A percentile compares a stretch with the other conserved stretches of the same genome.
phyloP scores from a whole-genome alignment of 1,284 basidiomycete genomes.

The Ganoderma lucidum region DNA sequence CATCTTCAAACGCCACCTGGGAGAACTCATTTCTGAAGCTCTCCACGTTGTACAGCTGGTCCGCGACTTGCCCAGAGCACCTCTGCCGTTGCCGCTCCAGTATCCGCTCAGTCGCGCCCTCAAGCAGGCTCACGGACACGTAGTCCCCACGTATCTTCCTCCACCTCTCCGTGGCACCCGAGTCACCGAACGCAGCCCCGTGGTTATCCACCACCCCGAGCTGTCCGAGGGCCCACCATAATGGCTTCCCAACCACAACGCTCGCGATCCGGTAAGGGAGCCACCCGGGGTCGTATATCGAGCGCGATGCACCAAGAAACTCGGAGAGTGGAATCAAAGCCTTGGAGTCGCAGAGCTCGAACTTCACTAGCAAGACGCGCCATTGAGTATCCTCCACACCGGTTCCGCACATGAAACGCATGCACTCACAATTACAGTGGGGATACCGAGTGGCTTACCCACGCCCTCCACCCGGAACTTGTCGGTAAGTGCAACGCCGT shows the following conservation, averaged over 20 bases:
- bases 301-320: slow-evolving; percentile 67
- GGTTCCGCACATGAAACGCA: background rate
- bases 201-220: slow-evolving; percentile 75
- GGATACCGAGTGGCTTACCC: slow-evolving; percentile 85
- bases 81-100: slow-evolving; percentile 57
- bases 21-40: slow-evolving; percentile 72
- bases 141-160: slow-evolving; percentile 74
- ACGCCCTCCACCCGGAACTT: slow-evolving; percentile 70
- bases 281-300: slow-evolving; percentile 76
- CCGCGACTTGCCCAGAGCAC: slow-evolving; percentile 60
- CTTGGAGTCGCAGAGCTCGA: slow-evolving; percentile 61
- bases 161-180: slow-evolving; percentile 74
- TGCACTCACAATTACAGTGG: slow-evolving; percentile 80
- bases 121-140: slow-evolving; percentile 72
- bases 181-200: slow-evolving; percentile 48
- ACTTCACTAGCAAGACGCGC: slow-evolving; percentile 49
- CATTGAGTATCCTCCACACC: slow-evolving; percentile 23
- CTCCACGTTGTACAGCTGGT: slow-evolving; percentile 68
- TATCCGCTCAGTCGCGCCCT: slow-evolving; percentile 71
- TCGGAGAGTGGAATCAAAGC: slow-evolving; percentile 59
- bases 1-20: slow-evolving; percentile 50
- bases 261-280: slow-evolving; percentile 74
- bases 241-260: slow-evolving; percentile 77
- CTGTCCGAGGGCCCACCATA: slow-evolving; percentile 89
- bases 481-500: slow-evolving; percentile 64